Percentiles rank a stretch among this genome's conserved stretches.
Evolutionary conservation across 805 yeast genomes (phyloP).

Genomic region (Groenewaldozyma tartarivorans): DNA sequence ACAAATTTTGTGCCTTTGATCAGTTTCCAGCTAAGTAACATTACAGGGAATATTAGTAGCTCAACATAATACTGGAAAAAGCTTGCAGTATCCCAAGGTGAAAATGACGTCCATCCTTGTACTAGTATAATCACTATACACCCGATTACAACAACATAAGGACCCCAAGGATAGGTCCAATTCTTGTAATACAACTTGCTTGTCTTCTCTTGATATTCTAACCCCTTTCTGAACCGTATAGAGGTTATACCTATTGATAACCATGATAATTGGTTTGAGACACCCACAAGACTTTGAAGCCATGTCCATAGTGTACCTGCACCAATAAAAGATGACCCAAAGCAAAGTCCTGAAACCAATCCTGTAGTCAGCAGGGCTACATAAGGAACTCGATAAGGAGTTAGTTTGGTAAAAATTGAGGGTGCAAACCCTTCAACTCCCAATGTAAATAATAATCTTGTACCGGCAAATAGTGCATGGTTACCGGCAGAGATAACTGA

Average conservation of each 20-base stretch:
- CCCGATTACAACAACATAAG: constrained; percentile 37
- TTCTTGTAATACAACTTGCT: constrained; percentile 38
- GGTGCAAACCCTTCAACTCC: constrained; percentile 72
- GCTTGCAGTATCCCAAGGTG: constrained; percentile 55
- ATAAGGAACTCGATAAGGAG: constrained; percentile 62
- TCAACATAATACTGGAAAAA: constrained; percentile 64
- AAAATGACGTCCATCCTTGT: constrained; percentile 56
- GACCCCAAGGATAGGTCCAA: constrained; percentile 42
- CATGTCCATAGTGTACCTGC: constrained; percentile 44
- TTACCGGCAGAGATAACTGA: constrained; percentile 77
- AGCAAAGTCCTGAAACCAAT: constrained; percentile 50
- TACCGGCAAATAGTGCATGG: constrained; percentile 67
- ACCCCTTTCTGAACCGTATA: constrained; percentile 42
- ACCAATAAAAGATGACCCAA: constrained; percentile 49
- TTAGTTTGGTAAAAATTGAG: constrained; percentile 51
- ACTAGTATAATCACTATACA: constrained; percentile 42
- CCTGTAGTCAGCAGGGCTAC: constrained; percentile 44
- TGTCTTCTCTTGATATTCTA: constrained; percentile 33
- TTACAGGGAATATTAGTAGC: constrained; percentile 41
- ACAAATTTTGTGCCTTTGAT: constrained; percentile 55
- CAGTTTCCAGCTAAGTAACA: constrained; percentile 50
- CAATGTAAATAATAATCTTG: constrained; percentile 65
- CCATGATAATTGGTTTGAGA: constrained; percentile 58
- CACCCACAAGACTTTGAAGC: constrained; percentile 50
- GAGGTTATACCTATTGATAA: constrained; percentile 46